Conservation (phyloP, 1,284 basidiomycete genomes). For the Papiliotrema laurentii region DNA sequence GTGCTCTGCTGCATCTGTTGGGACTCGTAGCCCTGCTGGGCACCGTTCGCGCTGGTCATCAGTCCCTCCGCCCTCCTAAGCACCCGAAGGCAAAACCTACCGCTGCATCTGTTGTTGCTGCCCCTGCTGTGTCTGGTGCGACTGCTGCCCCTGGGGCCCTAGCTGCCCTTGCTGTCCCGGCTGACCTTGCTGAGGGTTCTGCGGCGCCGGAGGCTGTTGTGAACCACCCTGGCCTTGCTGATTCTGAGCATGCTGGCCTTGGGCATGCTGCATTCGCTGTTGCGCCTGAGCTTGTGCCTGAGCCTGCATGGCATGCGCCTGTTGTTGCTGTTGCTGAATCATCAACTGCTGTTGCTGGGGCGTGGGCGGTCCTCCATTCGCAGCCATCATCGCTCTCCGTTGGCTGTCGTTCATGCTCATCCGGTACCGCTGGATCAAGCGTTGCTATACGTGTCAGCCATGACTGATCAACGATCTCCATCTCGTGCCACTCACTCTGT, state of each 20-base stretch:
- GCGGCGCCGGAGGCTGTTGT: constrained; percentile 4
- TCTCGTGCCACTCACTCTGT: constrained; percentile 23
- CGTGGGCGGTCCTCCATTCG: constrained; percentile 8
- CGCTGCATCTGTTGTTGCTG: constrained; percentile 12
- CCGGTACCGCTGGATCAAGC: constrained; percentile 27
- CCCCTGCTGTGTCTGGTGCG: constrained; percentile 8
- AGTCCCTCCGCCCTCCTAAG: too few relatives aligned
- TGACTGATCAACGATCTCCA: neutral
- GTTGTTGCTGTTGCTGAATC: neutral
- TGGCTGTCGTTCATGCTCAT: constrained; percentile 23
- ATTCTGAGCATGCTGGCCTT: too few relatives aligned
- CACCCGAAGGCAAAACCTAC: too few relatives aligned
- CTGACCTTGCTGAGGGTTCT: constrained; percentile 3
- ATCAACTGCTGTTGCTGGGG: constrained; percentile 5
- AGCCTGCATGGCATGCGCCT: neutral
- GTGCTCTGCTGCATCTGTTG: neutral
- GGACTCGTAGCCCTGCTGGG: neutral
- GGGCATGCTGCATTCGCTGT: constrained; percentile 7
- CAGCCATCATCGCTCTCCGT: constrained; percentile 21
- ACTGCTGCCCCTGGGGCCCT: constrained; percentile 7
- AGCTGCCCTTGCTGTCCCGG: constrained; percentile 4
- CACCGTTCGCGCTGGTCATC: neutral
- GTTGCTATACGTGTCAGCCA: constrained; percentile 15
- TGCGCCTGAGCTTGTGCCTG: constrained; percentile 4
- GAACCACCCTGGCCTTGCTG: neutral